Evolutionary conservation across 1,139 yeast genomes (phyloP).

Genomic region (Suhomyces wounanorum): DNA sequence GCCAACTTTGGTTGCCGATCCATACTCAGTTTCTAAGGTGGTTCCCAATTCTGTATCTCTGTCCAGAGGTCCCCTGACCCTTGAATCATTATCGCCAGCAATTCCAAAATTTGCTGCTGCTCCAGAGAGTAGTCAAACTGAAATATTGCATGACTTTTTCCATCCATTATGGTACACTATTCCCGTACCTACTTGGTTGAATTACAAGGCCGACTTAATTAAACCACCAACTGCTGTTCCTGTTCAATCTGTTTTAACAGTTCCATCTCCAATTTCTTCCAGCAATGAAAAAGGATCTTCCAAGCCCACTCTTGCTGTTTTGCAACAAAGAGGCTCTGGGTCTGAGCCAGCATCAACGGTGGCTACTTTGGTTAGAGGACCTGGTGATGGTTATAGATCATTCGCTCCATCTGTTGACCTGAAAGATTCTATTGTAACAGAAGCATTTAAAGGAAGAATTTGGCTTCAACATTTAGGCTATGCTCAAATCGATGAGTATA

Average conservation of each 20-base stretch:
- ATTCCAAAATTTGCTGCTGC: slow-evolving; percentile 54
- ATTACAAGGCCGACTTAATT: slow-evolving; percentile 39
- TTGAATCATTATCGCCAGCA: slow-evolving; percentile 54
- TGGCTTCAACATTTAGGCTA: slow-evolving; percentile 81
- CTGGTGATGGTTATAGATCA: slow-evolving; percentile 55
- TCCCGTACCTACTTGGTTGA: slow-evolving; percentile 81
- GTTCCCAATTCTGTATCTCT: slow-evolving; percentile 49
- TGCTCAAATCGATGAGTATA: slow-evolving; percentile 45
- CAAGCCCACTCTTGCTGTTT: slow-evolving; percentile 17
- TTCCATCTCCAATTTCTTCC: slow-evolving; percentile 4
- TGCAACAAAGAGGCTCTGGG: slow-evolving; percentile 15
- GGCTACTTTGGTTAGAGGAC: slow-evolving; percentile 14
- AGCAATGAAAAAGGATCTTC: slow-evolving; percentile 7
- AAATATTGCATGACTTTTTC: slow-evolving; percentile 67
- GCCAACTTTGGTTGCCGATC: slow-evolving; percentile 59
- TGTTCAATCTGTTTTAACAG: slow-evolving; percentile 8
- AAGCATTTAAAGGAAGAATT: slow-evolving; percentile 62
- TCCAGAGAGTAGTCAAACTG: slow-evolving; percentile 65
- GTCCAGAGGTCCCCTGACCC: slow-evolving; percentile 33
- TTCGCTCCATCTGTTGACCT: slow-evolving; percentile 85
- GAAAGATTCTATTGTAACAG: slow-evolving; percentile 64
- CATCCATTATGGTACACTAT: slow-evolving; percentile 89
- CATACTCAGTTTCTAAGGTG: slow-evolving; percentile 58
- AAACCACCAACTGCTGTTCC: slow-evolving; percentile 16
- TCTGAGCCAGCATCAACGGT: slow-evolving; percentile 14